Evolutionary conservation across 805 yeast genomes (phyloP), one percentile per base, ranked within the genome.

Genomic region (Nakazawaea laoshanensis): DNA sequence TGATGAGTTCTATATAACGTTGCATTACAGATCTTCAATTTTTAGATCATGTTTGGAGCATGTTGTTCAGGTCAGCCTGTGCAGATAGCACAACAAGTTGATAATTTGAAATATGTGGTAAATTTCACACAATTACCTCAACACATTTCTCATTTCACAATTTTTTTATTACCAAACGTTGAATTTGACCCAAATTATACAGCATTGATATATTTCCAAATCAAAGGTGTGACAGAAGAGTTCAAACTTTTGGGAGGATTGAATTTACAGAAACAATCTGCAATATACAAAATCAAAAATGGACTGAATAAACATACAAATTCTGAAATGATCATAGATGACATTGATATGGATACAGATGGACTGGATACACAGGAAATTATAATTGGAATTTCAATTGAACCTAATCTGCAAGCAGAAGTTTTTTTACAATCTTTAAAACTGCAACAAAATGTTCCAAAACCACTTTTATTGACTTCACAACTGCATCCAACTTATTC

Each of bases 321-420:
- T 30, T 40, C 41, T 27, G 37, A 29, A n/a, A 28, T 33, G 37
- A 70, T 70, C 15, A 47, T 67, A 5, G 81, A 76, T 29, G 83
- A 74, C 40, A 63, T 72, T 44, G 73, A 66, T 37, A 67, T 72
- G 62, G 77, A 68, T 29, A 66, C 69, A 29, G 41, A 52, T 19
- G 38, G 40, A 2, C 40, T 47, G 45, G 18, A 55, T 8, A 28
- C 26, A 19, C 36, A 32, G 11, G 35, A 34, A 19, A 31, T 67
- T 28, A 57, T 66, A 2, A 75, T 89, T 4, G 98, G 98, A 0
- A 83, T 92, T n/a, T 84, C 96, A 3, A 77, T 89, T 10, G 98
- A 89, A 49, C 82, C 95, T 0, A 66, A 72, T 5, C 62, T 52
- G 1, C 76, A 70, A 31, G 96, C 94, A 0, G 71, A 73, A 39